Evolutionary conservation across 2,329 filamentous ascomycete genomes (phyloP).

Genomic region (Aureobasidium pullulans): DNA sequence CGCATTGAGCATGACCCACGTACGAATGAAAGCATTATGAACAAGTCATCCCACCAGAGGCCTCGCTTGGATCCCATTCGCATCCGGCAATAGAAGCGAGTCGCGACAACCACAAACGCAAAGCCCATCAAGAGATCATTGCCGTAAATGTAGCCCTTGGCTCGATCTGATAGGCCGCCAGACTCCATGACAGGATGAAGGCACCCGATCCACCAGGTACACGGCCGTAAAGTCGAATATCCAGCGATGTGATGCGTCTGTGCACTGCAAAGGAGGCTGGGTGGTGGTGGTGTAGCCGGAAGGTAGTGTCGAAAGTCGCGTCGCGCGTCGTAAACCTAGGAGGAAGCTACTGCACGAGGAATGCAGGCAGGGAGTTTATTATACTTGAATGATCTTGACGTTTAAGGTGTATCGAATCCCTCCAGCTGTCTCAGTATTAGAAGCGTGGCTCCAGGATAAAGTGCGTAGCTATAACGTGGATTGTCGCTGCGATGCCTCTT

Average conservation of each 20-base stretch:
- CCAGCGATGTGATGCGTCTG: slow-evolving; percentile 2
- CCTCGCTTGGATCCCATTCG: background rate
- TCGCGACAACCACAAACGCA: background rate
- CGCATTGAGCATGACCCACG: background rate
- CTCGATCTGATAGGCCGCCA: slow-evolving; percentile 3
- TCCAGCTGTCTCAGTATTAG: background rate
- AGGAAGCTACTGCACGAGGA: slow-evolving; percentile 10
- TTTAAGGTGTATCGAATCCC: slow-evolving; percentile 2
- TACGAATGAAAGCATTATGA: slow-evolving; percentile 35
- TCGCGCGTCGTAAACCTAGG: slow-evolving; percentile 5
- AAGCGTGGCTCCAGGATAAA: background rate
- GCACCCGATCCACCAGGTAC: background rate
- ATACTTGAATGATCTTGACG: background rate
- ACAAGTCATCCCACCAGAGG: slow-evolving; percentile 30
- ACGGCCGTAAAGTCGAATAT: background rate
- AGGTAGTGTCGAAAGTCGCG: slow-evolving; percentile 2
- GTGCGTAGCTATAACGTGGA: background rate
- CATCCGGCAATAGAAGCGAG: slow-evolving; percentile 6
- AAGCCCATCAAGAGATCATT: slow-evolving; percentile 11
- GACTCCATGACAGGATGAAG: background rate
- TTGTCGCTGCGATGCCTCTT: slow-evolving; percentile 3
- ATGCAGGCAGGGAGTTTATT: slow-evolving; percentile 13
- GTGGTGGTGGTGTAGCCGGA: background rate
- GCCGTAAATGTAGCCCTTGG: slow-evolving; percentile 5
- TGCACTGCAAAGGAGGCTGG: slow-evolving; percentile 9